Evolutionary conservation across 768 basidiomycete species (phyloP), one percentile per base, ranked within the genome.

Genomic region (Neoboletus magnificus): DNA sequence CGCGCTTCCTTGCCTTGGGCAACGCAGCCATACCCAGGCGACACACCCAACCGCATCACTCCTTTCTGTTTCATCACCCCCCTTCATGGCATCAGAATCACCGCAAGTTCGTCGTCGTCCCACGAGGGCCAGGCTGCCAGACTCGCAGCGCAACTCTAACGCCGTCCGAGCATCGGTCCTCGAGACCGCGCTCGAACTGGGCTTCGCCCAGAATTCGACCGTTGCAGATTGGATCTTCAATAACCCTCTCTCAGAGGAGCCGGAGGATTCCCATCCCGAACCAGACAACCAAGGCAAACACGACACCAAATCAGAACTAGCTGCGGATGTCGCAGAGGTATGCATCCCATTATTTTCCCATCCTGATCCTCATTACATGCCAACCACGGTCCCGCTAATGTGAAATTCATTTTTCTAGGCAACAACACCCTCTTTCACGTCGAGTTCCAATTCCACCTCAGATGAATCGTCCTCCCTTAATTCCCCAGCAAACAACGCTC

Each of bases 201-300:
- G 88, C 4, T 66, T 89, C 20, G 79, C 80, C 32, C 77, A 71
- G 33, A 87, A 80, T 57, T 74, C 78, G 18, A 76, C 82, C 27
- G 82, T 89, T 20, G 79, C 85, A 6, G 75, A 84, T 57, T 87
- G 87, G 84, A 87, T 90, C 66, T 89, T 89, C 68, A 83, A 81
- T 55, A 82, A 85, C 44, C 71, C 83, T 1, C 60, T 82, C 27
- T 73, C 76, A 40, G 85, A 80, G 56, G 85, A 84, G 54, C 81
- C 82, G 16, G 84, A 84, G 48, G 77, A 76, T 50, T 4, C 30
- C 2, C 76, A 64, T 18, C 32, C 25, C 5, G 58, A 64, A 30
- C 40, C 33, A 30, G 50, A 55, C 8, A 13, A 37, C 35, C 33
- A 8, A n/a, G 25, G 13, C 35, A 33, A 50, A 18, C 33, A 36